A percentile compares a stretch with the other conserved stretches of the same genome.
Conservation (phyloP, 768 basidiomycete genomes). For the Cystoderma amianthinum region DNA sequence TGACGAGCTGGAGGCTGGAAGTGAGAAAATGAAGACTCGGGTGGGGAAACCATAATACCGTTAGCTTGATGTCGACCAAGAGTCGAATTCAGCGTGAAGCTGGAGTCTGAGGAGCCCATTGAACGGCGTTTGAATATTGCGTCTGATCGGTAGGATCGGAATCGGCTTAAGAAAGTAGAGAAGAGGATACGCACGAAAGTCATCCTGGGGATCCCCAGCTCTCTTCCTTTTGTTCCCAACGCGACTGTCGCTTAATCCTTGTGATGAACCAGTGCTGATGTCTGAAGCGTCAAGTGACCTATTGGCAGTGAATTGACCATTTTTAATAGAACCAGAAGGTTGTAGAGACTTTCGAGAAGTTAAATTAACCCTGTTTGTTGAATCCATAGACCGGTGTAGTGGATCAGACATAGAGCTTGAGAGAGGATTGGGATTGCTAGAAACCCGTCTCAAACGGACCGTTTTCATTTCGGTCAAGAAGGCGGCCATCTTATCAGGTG, state of each 20-base stretch:
- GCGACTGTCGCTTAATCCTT: conserved; percentile 6
- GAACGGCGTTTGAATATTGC: conserved; percentile 30
- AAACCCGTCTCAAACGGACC: conserved; percentile 56
- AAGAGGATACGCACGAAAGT: conserved; percentile 22
- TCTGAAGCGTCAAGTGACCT: neutral
- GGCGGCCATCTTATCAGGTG: conserved; percentile 78
- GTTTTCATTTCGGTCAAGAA: conserved; percentile 79
- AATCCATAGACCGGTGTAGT: neutral
- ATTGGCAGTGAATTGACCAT: neutral
- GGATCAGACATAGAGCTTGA: conserved; percentile 3
- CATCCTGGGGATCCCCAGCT: conserved; percentile 16
- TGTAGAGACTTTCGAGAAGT: neutral
- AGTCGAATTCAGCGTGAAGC: conserved; percentile 13
- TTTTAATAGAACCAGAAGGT: neutral
- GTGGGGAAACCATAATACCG: no score
- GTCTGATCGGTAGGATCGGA: conserved; percentile 6
- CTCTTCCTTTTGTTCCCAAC: conserved; percentile 30
- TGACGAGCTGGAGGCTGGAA: conserved; percentile 4
- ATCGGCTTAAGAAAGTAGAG: conserved; percentile 1
- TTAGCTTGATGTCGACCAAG: neutral
- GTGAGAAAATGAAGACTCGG: conserved; percentile 9
- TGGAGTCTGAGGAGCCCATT: conserved; percentile 18
- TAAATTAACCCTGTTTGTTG: neutral
- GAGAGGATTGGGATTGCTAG: conserved; percentile 9
- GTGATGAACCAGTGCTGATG: neutral